These are phyloP conservation scores for Metarhizium guizhouense DNA, from an alignment of 2,329 filamentous ascomycete genomes.

Conservation along the genomic window DNA sequence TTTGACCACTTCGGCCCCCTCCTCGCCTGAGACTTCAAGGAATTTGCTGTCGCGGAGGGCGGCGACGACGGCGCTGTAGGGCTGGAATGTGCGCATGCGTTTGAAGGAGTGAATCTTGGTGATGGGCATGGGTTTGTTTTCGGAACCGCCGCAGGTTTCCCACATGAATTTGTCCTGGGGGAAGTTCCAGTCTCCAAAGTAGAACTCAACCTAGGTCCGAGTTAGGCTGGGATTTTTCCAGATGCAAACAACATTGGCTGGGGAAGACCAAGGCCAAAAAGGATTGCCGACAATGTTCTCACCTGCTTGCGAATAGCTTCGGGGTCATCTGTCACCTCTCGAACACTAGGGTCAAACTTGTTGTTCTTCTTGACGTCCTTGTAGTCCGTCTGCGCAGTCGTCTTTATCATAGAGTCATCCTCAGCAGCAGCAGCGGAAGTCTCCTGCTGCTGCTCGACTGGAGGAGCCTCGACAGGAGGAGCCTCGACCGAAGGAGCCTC, in stretches of 20 bases:
- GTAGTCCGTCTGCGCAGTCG: constrained; percentile 28
- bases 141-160: constrained; percentile 63
- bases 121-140: constrained; percentile 75
- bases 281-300: constrained; percentile 13
- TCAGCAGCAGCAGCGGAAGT: constrained; percentile 3
- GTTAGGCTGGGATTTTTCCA: background rate
- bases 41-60: constrained; percentile 71
- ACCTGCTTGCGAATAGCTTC: constrained; percentile 77
- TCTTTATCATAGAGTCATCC: constrained; percentile 33
- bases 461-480: constrained; percentile 16
- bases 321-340: constrained; percentile 66
- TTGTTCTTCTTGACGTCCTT: constrained; percentile 44
- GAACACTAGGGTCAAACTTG: constrained; percentile 61
- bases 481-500: constrained; percentile 17
- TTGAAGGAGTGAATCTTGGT: constrained; percentile 78
- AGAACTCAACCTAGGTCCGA: constrained; percentile 73
- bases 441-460: constrained; percentile 14
- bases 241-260: background rate
- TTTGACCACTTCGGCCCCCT: constrained; percentile 62
- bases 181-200: constrained; percentile 89
- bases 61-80: constrained; percentile 71
- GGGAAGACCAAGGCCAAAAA: background rate
- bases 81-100: constrained; percentile 92
- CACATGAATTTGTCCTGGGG: constrained; percentile 83
- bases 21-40: constrained; percentile 65